Base-by-base conservation (phyloP, 2,329 filamentous ascomycete species). In the Colletotrichum destructivum region DNA sequence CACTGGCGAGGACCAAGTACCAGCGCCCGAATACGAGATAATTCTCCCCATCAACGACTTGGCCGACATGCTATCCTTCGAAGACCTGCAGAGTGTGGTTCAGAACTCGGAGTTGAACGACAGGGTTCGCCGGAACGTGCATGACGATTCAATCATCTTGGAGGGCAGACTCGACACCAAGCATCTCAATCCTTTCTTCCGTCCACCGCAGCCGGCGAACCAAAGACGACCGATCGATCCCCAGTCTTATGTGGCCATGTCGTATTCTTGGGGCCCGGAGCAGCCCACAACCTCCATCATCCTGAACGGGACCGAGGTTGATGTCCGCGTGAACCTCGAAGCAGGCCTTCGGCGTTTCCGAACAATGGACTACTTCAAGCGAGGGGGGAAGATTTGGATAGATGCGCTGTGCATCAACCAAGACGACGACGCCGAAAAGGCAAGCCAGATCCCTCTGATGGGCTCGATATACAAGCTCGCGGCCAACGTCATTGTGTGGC, bases 371-470 rank as follows among this genome's bases (percentile, higher is more conserved):
- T 52, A 38, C 9, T 66, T 66, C 54, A 44, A 59, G 26, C 18
- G 40, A 44, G 63, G 63, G 16, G 40, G 51, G 1, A 42, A 38
- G 42, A 4, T 79, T n/a, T 79, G 77, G 77, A 75, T 78, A 5
- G 77, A 78, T 56, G 75, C 73, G 0, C 64, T 78, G 16, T 78
- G 77, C 46, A 75, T 78, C n/a, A 74, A 78, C n/a, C 74, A 75
- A 59, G 51, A 51, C n/a, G 74, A 77, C n/a, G 71, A 67, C 16
- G 47, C 66, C 13, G 77, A 78, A 57, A 73, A 74, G 57, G 74
- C 73, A 40, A 65, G 72, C 15, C 76, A 78, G 61, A 72, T 77
- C 13, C 71, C 74, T 1, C 51, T 75, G 44, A 77, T 78, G 75
- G 73, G 70, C 3, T 66, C 66, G 6, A 77, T 78, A 2, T 78